Conservation (phyloP, 2,329 filamentous ascomycete species). For the Ceratocystis colombiana region DNA sequence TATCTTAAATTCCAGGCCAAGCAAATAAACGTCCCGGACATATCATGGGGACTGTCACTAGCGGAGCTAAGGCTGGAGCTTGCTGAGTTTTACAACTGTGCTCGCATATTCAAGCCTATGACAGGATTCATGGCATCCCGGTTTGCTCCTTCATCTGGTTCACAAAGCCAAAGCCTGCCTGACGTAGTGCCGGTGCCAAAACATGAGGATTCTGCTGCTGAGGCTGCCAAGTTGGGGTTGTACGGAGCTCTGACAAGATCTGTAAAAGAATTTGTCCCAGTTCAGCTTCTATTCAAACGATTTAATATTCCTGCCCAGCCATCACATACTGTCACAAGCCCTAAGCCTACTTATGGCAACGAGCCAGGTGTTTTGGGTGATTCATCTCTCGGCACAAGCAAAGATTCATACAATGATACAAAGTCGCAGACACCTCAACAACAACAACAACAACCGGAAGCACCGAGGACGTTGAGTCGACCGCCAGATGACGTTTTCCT, state of each 20-base stretch:
- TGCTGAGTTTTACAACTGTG: conserved; percentile 57
- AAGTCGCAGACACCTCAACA: neutral
- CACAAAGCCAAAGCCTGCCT: conserved; percentile 29
- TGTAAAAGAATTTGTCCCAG: conserved; percentile 63
- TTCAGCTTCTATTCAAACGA: conserved; percentile 79
- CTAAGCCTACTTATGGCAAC: neutral
- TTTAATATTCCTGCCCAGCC: conserved; percentile 73
- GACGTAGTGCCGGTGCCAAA: conserved; percentile 32
- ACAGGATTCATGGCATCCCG: conserved; percentile 86
- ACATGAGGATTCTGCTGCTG: conserved; percentile 60
- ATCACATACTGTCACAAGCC: conserved; percentile 37
- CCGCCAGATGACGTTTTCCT: conserved; percentile 24
- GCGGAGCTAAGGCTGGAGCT: conserved; percentile 67
- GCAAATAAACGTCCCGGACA: conserved; percentile 33
- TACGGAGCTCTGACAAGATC: conserved; percentile 79
- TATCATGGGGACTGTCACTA: conserved; percentile 36
- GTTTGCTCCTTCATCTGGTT: conserved; percentile 61
- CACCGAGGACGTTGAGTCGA: neutral
- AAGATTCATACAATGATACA: neutral
- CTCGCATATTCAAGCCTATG: conserved; percentile 76
- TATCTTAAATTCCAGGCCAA: conserved; percentile 55
- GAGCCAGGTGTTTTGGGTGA: neutral
- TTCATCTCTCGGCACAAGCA: neutral
- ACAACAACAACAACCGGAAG: neutral
- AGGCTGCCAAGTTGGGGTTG: conserved; percentile 84